Percentiles rank a stretch among this genome's conserved stretches.
Conservation (phyloP, 345 rosid genomes). For the Pistacia atlantica region DNA sequence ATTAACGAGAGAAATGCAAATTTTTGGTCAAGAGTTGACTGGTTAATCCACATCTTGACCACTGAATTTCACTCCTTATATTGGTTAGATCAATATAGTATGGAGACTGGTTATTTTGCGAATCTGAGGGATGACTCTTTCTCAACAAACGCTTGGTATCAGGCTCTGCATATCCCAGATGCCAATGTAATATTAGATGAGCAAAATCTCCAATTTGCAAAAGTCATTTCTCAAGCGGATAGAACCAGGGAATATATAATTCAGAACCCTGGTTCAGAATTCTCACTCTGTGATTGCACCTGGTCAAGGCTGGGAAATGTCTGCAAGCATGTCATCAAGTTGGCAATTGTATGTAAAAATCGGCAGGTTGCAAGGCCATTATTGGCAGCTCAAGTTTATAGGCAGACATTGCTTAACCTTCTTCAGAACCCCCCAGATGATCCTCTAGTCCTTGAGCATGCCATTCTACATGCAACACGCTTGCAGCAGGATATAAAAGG, state of each 20-base stretch:
- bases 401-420: conserved; percentile 46
- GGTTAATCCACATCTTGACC: conserved; percentile 51
- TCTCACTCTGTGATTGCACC: conserved; percentile 49
- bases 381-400: conserved; percentile 43
- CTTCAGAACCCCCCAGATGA: conserved; percentile 49
- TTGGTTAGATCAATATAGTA: conserved; percentile 46
- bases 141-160: conserved; percentile 49
- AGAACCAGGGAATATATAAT: conserved; percentile 38
- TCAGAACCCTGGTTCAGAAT: conserved; percentile 64
- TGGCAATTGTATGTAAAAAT: conserved; percentile 46
- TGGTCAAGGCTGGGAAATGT: conserved; percentile 50
- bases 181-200: conserved; percentile 44
- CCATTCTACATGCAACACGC: conserved; percentile 38
- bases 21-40: conserved; percentile 46
- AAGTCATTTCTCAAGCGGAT: conserved; percentile 49
- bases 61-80: conserved; percentile 50
- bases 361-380: conserved; percentile 53
- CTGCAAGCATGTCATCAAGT: conserved; percentile 56
- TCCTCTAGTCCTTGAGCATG: conserved; percentile 52
- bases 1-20: conserved; percentile 32
- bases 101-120: conserved; percentile 46
- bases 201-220: conserved; percentile 48
- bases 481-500: conserved; percentile 54
- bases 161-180: conserved; percentile 43
- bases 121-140: conserved; percentile 36